Evolutionary conservation across 2,329 filamentous ascomycete species (phyloP).

Genomic region (Penicillium thymicola): DNA sequence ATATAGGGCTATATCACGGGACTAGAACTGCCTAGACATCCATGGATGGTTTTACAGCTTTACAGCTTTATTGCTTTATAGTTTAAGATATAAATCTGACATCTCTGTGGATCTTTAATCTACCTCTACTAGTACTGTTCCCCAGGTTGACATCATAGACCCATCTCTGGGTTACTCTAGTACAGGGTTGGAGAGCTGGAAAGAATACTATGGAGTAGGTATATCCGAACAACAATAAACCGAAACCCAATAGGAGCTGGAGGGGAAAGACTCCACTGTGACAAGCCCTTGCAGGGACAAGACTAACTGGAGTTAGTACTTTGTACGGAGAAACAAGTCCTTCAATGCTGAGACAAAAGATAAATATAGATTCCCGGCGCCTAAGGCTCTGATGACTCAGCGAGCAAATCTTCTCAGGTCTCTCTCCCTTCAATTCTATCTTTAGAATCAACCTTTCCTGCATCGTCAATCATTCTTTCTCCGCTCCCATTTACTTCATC

Average conservation of each 20-base stretch:
- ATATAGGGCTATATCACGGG: not conserved
- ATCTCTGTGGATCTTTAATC: not conserved
- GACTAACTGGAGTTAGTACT: not conserved
- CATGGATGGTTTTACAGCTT: too few relatives aligned
- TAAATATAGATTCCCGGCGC: slow-evolving; percentile 8
- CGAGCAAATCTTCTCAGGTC: slow-evolving; percentile 2
- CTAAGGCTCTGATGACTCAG: slow-evolving; percentile 13
- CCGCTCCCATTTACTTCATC: slow-evolving; percentile 9
- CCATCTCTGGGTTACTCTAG: not conserved
- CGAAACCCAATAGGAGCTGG: not conserved
- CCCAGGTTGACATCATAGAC: slow-evolving; percentile 6
- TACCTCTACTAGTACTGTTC: not conserved
- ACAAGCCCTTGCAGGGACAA: slow-evolving; percentile 3
- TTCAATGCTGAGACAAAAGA: not conserved
- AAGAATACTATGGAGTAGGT: not conserved
- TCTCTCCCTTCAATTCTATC: slow-evolving; percentile 22
- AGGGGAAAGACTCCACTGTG: slow-evolving; percentile 1
- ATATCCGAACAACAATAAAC: not conserved
- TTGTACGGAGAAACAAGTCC: not conserved
- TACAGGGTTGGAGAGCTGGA: not conserved
- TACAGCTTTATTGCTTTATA: not conserved
- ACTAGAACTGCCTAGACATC: not conserved
- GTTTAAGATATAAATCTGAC: not conserved
- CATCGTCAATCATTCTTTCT: slow-evolving; percentile 19
- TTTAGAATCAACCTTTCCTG: slow-evolving; percentile 30